phyloP scores from a whole-genome alignment of 2,329 filamentous ascomycete species.

The Ploettnerulaceae sp. region DNA sequence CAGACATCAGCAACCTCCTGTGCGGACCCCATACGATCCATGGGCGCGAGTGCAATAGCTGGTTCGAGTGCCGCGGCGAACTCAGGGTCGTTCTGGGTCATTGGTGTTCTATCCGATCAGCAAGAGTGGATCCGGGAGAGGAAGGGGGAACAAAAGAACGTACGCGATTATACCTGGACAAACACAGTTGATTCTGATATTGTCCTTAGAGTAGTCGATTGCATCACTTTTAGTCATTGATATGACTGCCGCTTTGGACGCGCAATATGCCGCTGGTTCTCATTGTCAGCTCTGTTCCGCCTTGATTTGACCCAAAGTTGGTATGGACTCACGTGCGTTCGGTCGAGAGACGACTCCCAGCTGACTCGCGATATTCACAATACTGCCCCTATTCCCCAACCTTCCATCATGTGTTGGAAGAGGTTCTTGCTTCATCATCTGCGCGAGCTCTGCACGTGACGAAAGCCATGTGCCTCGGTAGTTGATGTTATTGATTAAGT shows the following conservation, averaged over 20 bases:
- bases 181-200: constrained; percentile 43
- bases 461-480: constrained; percentile 43
- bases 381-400: constrained; percentile 38
- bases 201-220: constrained; percentile 44
- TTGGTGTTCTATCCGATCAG: constrained; percentile 35
- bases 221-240: constrained; percentile 44
- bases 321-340: constrained; percentile 37
- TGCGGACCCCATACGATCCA: constrained; percentile 39
- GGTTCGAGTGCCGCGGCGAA: constrained; percentile 28
- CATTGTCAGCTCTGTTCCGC: not conserved
- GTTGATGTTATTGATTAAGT: constrained; percentile 40
- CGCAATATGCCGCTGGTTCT: constrained; percentile 41
- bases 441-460: constrained; percentile 39
- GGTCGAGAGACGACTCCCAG: constrained; percentile 41
- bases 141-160: constrained; percentile 7
- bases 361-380: constrained; percentile 44
- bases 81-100: constrained; percentile 38
- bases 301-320: not conserved
- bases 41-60: constrained; percentile 35
- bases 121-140: not conserved
- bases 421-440: constrained; percentile 42
- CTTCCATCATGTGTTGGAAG: constrained; percentile 41
- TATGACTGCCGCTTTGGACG: constrained; percentile 43
- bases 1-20: constrained; percentile 45
- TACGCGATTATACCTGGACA: constrained; percentile 44